A percentile compares a stretch with the other conserved stretches of the same genome.
Conservation (phyloP, 1,284 basidiomycete genomes). For the Ganoderma multipileum region DNA sequence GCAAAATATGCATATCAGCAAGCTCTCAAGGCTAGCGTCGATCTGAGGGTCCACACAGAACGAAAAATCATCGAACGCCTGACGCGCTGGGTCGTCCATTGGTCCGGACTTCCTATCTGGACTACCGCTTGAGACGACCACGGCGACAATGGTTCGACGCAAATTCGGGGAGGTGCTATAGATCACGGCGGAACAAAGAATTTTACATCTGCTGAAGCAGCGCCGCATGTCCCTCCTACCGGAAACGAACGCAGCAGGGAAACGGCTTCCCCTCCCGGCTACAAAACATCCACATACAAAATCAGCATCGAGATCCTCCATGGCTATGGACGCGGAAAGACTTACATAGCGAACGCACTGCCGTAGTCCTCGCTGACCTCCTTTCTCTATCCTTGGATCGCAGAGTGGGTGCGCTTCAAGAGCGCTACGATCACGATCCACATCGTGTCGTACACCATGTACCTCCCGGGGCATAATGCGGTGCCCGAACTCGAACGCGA, state of each 20-base stretch:
- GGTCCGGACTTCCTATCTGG: too few relatives aligned
- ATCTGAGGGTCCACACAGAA: too few relatives aligned
- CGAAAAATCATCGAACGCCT: too few relatives aligned
- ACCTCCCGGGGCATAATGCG: conserved; percentile 31
- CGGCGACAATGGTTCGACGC: too few relatives aligned
- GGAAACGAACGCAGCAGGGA: conserved; percentile 19
- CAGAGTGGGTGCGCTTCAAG: conserved; percentile 34
- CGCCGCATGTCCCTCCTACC: conserved; percentile 12
- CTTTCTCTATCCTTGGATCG: conserved; percentile 17
- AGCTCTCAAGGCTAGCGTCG: too few relatives aligned
- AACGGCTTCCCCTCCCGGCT: conserved; percentile 32
- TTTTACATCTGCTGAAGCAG: background rate
- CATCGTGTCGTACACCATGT: conserved; percentile 35
- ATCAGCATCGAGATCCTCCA: background rate
- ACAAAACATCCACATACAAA: background rate
- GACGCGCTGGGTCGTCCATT: too few relatives aligned
- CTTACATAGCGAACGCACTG: conserved; percentile 25
- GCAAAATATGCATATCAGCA: too few relatives aligned
- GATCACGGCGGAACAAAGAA: too few relatives aligned
- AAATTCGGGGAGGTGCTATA: too few relatives aligned
- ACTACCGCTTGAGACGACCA: too few relatives aligned
- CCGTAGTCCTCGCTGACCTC: conserved; percentile 18
- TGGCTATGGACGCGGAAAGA: background rate
- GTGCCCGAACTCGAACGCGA: conserved; percentile 37
- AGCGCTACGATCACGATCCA: conserved; percentile 33